Base-by-base conservation (phyloP, 768 basidiomycete genomes). In the Favolaschia claudopus region DNA sequence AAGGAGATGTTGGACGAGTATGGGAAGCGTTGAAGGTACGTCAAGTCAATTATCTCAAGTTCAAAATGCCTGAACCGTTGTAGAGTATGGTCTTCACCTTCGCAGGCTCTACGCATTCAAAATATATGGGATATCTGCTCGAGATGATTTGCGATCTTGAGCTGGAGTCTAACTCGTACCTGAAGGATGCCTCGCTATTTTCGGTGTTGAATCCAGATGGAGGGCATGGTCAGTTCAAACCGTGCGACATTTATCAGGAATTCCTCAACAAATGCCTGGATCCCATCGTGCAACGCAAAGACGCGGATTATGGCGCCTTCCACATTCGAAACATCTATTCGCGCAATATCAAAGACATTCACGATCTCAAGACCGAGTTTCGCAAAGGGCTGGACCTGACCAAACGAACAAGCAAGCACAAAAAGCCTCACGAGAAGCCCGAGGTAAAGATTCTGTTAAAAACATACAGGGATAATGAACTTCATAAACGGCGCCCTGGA, bases 191-290 rank as follows among this genome's bases (percentile, higher is more conserved):
- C 28, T 67, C 72, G 19, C 61, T 74, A 19, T 34, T 69, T 22
- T 64, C 68, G 48, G 64, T 76, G 12, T 63, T 76, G 36, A 75
- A 76, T 58, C 63, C 69, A 0, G 57, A 65, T 24, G 76, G 73
- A 0, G 25, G 55, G 7, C 42, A 45, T 0, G 73, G 74, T 1
- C 24, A 53, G 12, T 75, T 62, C 31, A 52, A 55, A 2, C 70
- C 67, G 0, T 68, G 67, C 10, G 76, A 77, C 39, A 63, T 74
- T n/a, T 65, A 72, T 28, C 75, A 77, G 50, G 76, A 77, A 48
- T 69, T 71, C 36, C 67, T 74, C 48, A 75, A 77, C 43, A 61
- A 65, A 9, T 62, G 70, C 19, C 66, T 76, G 13, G 70, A 75
- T 40, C 70, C 67, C 2, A 50, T 69, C 7, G 68, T 72, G 4